Conservation (phyloP, 2,329 filamentous ascomycete species). For the Colletotrichum lindemuthianum region DNA sequence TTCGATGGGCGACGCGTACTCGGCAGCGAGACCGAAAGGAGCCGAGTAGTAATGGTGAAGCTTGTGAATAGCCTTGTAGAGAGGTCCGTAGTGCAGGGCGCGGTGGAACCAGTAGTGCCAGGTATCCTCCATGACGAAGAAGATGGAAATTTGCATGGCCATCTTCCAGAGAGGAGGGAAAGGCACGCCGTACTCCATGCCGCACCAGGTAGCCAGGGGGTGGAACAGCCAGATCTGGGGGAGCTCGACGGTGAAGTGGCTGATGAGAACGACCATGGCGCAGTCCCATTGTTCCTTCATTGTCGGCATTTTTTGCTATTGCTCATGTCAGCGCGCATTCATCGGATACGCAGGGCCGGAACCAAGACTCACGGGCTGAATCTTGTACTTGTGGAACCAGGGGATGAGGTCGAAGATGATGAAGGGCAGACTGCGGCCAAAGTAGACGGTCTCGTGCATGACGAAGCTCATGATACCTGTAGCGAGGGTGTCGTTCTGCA, state of each 20-base stretch:
- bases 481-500: constrained; percentile 96
- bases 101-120: constrained; percentile 99
- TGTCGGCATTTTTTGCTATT: constrained; percentile 84
- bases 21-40: constrained; percentile 93
- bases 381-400: constrained; percentile 92
- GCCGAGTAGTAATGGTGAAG: constrained; percentile 99
- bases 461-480: constrained; percentile 98
- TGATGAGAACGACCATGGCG: constrained; percentile 89
- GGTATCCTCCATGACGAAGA: constrained; percentile 95
- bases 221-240: constrained; percentile 99
- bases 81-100: constrained; percentile 88
- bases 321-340: neutral
- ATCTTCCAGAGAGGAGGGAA: constrained; percentile 90
- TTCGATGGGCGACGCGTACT: constrained; percentile 98
- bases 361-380: constrained; percentile 75
- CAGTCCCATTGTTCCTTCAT: constrained; percentile 93
- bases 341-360: neutral
- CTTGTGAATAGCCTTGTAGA: constrained; percentile 98
- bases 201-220: constrained; percentile 92
- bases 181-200: constrained; percentile 86
- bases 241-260: constrained; percentile 97
- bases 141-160: constrained; percentile 88
- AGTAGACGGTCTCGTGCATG: constrained; percentile 96
- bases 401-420: constrained; percentile 91
- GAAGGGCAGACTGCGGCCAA: constrained; percentile 89